Evolutionary conservation across 495 filamentous ascomycete species (phyloP).

Genomic region (Wilcoxina mikolae): DNA sequence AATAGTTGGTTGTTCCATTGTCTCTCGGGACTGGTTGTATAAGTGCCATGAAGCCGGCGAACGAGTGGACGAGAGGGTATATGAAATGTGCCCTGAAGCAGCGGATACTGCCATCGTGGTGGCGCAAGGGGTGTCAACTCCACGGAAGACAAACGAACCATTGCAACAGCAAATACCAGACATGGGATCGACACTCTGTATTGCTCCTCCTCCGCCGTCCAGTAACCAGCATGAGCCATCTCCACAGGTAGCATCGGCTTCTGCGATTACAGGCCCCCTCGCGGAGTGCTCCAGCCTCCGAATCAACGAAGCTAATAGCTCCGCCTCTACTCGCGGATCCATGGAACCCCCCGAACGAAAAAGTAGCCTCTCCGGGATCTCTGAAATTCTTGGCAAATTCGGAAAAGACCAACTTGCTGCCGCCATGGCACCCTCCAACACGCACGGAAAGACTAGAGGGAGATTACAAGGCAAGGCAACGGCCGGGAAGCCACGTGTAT

Average conservation of each 20-base stretch:
- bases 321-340: not conserved
- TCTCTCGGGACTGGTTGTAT: slow-evolving; percentile 21
- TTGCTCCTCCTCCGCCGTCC: too few relatives aligned
- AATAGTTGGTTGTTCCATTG: slow-evolving; percentile 21
- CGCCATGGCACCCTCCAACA: slow-evolving; percentile 14
- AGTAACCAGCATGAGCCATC: too few relatives aligned
- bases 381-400: slow-evolving; percentile 21
- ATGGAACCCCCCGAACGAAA: not conserved
- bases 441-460: slow-evolving; percentile 18
- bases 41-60: slow-evolving; percentile 12
- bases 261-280: slow-evolving; percentile 5
- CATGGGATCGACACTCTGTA: too few relatives aligned
- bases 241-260: too few relatives aligned
- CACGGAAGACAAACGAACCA: too few relatives aligned
- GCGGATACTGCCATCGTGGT: too few relatives aligned
- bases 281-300: not conserved
- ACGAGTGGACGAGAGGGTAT: slow-evolving; percentile 18
- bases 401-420: slow-evolving; percentile 20
- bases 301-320: not conserved
- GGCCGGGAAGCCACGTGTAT: slow-evolving; percentile 11
- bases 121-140: too few relatives aligned
- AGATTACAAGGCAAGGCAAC: slow-evolving; percentile 25
- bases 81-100: too few relatives aligned
- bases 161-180: too few relatives aligned
- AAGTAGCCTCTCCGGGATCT: slow-evolving; percentile 10